These are phyloP conservation scores for Leptographium lundbergii DNA, from an alignment of 2,329 filamentous ascomycete genomes.

Conservation along the genomic window DNA sequence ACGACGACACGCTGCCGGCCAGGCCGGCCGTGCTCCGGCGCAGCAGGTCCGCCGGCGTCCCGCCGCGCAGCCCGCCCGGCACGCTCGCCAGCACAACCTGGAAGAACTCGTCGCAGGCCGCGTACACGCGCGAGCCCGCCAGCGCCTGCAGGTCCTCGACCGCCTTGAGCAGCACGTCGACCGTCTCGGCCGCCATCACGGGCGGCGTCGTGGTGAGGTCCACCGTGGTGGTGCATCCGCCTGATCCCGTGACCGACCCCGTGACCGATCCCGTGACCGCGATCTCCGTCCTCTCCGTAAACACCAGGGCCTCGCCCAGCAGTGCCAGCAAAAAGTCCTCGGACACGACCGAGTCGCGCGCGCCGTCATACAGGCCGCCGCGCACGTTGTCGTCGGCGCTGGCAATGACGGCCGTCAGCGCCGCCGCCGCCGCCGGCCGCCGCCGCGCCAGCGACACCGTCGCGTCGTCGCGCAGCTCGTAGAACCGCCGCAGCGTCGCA, in stretches of 20 bases:
- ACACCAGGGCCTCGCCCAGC: constrained; percentile 70
- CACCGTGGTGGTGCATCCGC: constrained; percentile 2
- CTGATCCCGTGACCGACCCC: background rate
- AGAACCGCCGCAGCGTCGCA: constrained; percentile 80
- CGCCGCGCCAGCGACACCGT: constrained; percentile 44
- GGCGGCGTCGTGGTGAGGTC: constrained; percentile 14
- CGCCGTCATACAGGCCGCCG: constrained; percentile 75
- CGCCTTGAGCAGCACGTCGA: constrained; percentile 62
- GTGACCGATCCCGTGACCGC: background rate
- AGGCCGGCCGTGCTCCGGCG: constrained; percentile 31
- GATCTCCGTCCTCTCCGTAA: constrained; percentile 39
- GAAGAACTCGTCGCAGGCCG: constrained; percentile 67
- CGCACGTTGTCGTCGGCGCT: constrained; percentile 85
- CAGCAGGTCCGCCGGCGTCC: constrained; percentile 54
- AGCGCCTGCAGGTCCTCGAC: constrained; percentile 73
- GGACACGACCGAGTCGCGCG: constrained; percentile 69
- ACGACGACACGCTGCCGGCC: constrained; percentile 23
- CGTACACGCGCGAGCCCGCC: constrained; percentile 51
- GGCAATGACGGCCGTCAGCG: constrained; percentile 70
- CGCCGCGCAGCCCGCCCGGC: constrained; percentile 41
- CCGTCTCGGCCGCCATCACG: constrained; percentile 51
- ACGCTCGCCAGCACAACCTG: constrained; percentile 60
- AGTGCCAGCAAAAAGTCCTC: constrained; percentile 77
- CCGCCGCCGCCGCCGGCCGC: constrained; percentile 58
- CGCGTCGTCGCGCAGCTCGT: constrained; percentile 61